Evolutionary conservation across 2,329 filamentous ascomycete species (phyloP).

Genomic region (Aspergillus bombycis): DNA sequence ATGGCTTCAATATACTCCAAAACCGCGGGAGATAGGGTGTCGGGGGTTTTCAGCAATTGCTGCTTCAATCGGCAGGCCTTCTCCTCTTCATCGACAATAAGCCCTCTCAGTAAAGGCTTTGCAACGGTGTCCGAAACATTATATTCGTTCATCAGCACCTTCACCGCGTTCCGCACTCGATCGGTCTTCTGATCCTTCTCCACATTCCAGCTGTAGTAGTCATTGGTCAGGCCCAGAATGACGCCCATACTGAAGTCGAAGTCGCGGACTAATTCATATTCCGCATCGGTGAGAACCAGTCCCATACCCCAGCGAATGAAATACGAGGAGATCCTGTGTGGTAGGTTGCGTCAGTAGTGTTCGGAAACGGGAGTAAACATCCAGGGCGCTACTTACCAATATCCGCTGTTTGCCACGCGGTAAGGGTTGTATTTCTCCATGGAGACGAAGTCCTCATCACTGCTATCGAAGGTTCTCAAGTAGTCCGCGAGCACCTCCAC

Average conservation of each 20-base stretch:
- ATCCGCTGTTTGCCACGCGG: neutral
- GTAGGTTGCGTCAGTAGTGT: neutral
- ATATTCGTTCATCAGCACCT: slow-evolving; percentile 14
- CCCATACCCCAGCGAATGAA: neutral
- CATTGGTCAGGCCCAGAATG: slow-evolving; percentile 17
- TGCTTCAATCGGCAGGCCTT: slow-evolving; percentile 2
- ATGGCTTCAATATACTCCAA: slow-evolving; percentile 1
- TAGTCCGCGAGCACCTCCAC: neutral
- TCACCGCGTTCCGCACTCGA: slow-evolving; percentile 13
- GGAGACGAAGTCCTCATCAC: neutral
- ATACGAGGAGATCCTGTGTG: neutral
- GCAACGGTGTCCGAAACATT: slow-evolving; percentile 2
- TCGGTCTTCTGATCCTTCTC: slow-evolving; percentile 16
- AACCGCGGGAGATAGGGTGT: neutral
- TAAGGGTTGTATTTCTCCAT: neutral
- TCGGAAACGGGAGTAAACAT: no score
- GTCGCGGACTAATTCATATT: slow-evolving; percentile 11
- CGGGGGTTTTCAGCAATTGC: neutral
- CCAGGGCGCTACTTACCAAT: neutral
- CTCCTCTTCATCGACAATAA: slow-evolving; percentile 16
- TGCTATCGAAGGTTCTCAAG: neutral
- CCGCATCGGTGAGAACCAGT: slow-evolving; percentile 7
- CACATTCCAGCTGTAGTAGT: slow-evolving; percentile 18
- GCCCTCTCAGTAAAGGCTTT: slow-evolving; percentile 11
- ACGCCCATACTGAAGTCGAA: slow-evolving; percentile 16